These are phyloP conservation scores for Galerina marginata DNA, from an alignment of 768 basidiomycete species.

Conservation along the genomic window DNA sequence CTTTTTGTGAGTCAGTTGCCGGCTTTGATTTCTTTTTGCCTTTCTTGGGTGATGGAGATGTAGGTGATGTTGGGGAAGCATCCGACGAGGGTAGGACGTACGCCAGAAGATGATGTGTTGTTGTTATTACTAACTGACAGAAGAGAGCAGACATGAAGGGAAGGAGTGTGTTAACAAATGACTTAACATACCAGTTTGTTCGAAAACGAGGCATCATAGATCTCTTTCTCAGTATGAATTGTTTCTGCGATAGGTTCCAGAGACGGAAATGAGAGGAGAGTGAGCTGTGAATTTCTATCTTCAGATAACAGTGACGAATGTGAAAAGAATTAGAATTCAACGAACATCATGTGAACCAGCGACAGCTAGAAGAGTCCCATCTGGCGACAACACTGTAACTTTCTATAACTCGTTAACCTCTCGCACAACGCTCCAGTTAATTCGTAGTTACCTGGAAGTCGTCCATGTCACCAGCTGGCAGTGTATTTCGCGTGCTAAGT, in stretches of 20 bases:
- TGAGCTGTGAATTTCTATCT: conserved; percentile 46
- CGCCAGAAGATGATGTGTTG: conserved; percentile 66
- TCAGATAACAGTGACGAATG: background rate
- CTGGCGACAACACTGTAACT: conserved; percentile 83
- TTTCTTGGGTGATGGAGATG: conserved; percentile 33
- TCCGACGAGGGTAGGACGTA: conserved; percentile 55
- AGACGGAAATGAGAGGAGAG: conserved; percentile 68
- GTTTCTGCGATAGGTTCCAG: conserved; percentile 53
- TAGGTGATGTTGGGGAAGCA: conserved; percentile 14
- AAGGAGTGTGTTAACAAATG: background rate
- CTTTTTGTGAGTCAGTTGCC: conserved; percentile 19
- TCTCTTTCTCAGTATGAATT: conserved; percentile 72
- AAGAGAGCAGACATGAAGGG: background rate
- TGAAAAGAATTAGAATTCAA: conserved; percentile 16
- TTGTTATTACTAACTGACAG: conserved; percentile 68
- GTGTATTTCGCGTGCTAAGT: conserved; percentile 61
- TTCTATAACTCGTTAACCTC: conserved; percentile 57
- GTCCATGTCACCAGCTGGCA: conserved; percentile 63
- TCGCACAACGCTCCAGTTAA: conserved; percentile 3
- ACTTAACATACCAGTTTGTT: conserved; percentile 52
- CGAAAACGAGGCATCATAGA: conserved; percentile 88
- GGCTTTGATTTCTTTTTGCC: conserved; percentile 47
- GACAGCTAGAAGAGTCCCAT: conserved; percentile 66
- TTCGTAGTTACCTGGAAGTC: conserved; percentile 79
- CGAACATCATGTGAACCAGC: conserved; percentile 77